Conservation (phyloP, 768 basidiomycete species). For the Strobilomyces echinocephalus region DNA sequence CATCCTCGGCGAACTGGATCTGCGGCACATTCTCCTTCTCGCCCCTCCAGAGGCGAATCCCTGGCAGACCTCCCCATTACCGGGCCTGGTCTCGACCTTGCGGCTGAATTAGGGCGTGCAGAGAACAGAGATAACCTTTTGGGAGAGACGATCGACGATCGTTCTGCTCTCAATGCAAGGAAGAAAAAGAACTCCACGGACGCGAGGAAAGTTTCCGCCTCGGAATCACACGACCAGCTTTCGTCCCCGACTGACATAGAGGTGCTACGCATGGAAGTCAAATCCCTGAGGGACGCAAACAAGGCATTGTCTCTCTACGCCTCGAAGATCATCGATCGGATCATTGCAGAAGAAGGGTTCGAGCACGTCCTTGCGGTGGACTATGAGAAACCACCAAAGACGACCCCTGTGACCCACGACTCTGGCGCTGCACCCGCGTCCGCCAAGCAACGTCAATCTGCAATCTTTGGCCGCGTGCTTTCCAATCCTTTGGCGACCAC, state of each 20-base stretch:
- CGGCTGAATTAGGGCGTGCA: conserved; percentile 86
- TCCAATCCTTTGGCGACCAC: conserved; percentile 38
- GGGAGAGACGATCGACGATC: conserved; percentile 50
- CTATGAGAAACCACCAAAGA: conserved; percentile 61
- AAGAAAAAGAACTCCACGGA: conserved; percentile 35
- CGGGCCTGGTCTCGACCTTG: conserved; percentile 84
- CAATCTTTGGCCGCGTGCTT: conserved; percentile 39
- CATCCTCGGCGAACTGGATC: conserved; percentile 54
- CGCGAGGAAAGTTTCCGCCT: conserved; percentile 30
- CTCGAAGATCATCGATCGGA: conserved; percentile 96
- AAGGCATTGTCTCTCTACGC: conserved; percentile 94
- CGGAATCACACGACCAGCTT: conserved; percentile 41
- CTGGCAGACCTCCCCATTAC: conserved; percentile 82
- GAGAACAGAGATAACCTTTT: conserved; percentile 81
- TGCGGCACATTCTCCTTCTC: conserved; percentile 41
- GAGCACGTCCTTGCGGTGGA: conserved; percentile 95
- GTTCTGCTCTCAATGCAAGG: conserved; percentile 41
- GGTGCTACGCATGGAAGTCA: conserved; percentile 79
- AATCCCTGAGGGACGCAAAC: conserved; percentile 91
- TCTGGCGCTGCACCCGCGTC: conserved; percentile 6
- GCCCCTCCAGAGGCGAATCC: conserved; percentile 63
- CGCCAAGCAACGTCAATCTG: conserved; percentile 57
- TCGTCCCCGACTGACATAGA: conserved; percentile 57
- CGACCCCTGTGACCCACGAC: conserved; percentile 33
- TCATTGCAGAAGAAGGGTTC: conserved; percentile 94